Evolutionary conservation across 192 early-diverging fungal genomes (phyloP).

Genomic region (Linnemannia schmuckeri): DNA sequence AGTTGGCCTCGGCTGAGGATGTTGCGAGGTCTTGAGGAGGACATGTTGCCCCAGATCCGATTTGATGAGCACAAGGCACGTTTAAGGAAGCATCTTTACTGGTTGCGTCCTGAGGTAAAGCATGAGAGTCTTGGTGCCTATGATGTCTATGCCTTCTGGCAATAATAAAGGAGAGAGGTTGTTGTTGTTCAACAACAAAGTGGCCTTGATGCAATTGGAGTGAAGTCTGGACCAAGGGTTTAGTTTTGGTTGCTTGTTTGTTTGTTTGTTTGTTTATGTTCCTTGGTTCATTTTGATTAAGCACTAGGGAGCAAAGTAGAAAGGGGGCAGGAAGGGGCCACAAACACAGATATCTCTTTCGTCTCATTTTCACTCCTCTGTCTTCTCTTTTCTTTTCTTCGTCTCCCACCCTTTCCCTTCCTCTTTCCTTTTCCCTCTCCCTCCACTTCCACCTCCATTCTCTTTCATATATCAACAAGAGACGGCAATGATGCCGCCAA

Average conservation of each 20-base stretch:
- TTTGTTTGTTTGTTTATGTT: not conserved
- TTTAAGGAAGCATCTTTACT: not conserved
- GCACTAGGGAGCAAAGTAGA: no score
- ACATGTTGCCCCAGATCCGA: not conserved
- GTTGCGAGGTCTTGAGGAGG: no score
- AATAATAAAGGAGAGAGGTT: not conserved
- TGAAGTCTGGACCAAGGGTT: not conserved
- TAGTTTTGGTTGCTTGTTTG: not conserved
- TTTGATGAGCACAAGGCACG: not conserved
- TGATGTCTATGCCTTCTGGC: not conserved
- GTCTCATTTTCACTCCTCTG: not conserved
- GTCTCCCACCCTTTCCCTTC: not conserved
- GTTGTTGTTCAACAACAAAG: not conserved
- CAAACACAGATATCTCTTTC: not conserved
- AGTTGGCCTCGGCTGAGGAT: not conserved
- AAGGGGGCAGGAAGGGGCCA: no score
- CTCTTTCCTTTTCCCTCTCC: not conserved
- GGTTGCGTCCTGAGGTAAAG: not conserved
- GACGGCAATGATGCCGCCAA: no score
- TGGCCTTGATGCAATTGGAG: no score
- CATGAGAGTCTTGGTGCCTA: not conserved
- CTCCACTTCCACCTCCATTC: not conserved
- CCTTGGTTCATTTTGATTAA: no score
- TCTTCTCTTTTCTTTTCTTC: not conserved
- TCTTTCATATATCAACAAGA: no score